phyloP scores from a whole-genome alignment of 495 filamentous ascomycete genomes.

The Aspergillus saccharolyticus region DNA sequence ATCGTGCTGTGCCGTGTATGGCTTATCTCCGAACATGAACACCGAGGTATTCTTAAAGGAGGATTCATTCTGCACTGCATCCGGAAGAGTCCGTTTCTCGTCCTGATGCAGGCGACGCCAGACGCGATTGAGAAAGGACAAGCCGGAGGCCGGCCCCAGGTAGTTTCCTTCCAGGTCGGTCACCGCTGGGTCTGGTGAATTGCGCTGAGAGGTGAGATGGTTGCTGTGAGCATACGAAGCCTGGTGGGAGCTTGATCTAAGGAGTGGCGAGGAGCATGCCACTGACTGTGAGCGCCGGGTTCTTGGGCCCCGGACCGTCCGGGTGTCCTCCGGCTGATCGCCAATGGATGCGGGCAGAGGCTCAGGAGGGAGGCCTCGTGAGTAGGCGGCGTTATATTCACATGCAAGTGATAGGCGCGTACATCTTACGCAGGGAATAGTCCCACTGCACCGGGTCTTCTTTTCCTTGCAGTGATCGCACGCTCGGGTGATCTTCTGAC shows the following conservation, averaged over 20 bases:
- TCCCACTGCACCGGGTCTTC: slow-evolving; percentile 44
- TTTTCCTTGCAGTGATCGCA: slow-evolving; percentile 46
- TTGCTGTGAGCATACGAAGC: slow-evolving; percentile 8
- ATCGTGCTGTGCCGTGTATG: slow-evolving; percentile 31
- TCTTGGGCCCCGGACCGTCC: slow-evolving; percentile 10
- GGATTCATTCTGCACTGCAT: slow-evolving; percentile 31
- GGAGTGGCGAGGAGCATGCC: background rate
- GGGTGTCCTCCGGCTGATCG: background rate
- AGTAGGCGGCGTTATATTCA: slow-evolving; percentile 42
- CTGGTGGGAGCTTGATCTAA: slow-evolving; percentile 3
- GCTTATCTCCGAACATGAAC: slow-evolving; percentile 43
- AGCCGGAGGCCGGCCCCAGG: slow-evolving; percentile 40
- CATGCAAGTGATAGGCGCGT: slow-evolving; percentile 36
- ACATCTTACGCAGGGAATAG: slow-evolving; percentile 40
- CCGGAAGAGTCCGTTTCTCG: slow-evolving; percentile 30
- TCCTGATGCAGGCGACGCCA: slow-evolving; percentile 43
- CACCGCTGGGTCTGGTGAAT: slow-evolving; percentile 40
- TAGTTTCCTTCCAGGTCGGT: slow-evolving; percentile 47
- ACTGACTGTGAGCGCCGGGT: slow-evolving; percentile 7
- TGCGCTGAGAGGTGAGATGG: slow-evolving; percentile 20
- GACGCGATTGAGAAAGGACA: slow-evolving; percentile 45
- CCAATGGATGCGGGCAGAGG: slow-evolving; percentile 29
- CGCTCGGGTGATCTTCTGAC: slow-evolving; percentile 44
- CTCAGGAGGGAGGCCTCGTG: slow-evolving; percentile 39
- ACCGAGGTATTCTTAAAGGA: slow-evolving; percentile 35